These are phyloP conservation scores for Debaryomyces coudertii DNA, from an alignment of 1,139 yeast species.

Conservation along the genomic window DNA sequence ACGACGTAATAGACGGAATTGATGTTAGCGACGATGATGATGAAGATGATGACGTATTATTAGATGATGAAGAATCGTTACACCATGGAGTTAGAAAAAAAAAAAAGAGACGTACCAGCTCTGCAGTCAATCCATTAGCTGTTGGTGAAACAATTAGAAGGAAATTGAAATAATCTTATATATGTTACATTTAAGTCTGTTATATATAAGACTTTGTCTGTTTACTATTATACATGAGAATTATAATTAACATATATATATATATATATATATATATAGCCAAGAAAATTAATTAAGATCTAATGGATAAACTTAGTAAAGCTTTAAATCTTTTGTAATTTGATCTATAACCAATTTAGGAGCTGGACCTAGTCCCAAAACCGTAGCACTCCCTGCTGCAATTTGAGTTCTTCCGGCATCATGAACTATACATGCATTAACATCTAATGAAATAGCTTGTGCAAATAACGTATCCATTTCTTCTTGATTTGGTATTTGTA, in stretches of 20 bases:
- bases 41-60: conserved; percentile 42
- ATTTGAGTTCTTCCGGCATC: conserved; percentile 98
- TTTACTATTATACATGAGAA: not conserved
- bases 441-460: conserved; percentile 76
- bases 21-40: conserved; percentile 40
- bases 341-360: conserved; percentile 82
- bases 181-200: not conserved
- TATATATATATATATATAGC: not conserved
- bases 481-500: conserved; percentile 75
- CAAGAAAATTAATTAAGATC: not conserved
- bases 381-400: conserved; percentile 94
- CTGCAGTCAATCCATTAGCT: conserved; percentile 48
- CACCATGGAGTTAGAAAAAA: conserved; percentile 29
- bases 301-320: conserved; percentile 50
- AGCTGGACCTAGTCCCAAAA: conserved; percentile 94
- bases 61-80: conserved; percentile 42
- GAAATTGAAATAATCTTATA: conserved; percentile 10
- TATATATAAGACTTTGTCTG: not conserved
- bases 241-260: not conserved
- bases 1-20: conserved; percentile 41
- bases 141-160: conserved; percentile 21
- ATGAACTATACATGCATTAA: conserved; percentile 78
- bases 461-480: conserved; percentile 79
- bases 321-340: conserved; percentile 75
- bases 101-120: conserved; percentile 46